phyloP scores from a whole-genome alignment of 2,329 filamentous ascomycete genomes.

The Cordyceps farinosa region DNA sequence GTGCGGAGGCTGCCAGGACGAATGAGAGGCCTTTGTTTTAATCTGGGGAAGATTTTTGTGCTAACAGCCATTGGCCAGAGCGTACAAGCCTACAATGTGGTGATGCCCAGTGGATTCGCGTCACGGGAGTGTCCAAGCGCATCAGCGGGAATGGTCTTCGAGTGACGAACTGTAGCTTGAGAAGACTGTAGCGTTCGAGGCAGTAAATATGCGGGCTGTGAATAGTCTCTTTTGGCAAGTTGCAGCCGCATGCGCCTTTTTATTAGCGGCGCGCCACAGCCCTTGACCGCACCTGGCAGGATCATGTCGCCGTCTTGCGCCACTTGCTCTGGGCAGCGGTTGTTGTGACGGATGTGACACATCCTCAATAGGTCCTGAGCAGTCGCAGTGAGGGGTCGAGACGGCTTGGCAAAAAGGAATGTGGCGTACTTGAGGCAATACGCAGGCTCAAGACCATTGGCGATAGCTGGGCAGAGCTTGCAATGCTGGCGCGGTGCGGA shows the following conservation, averaged over 20 bases:
- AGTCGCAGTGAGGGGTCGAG: background rate
- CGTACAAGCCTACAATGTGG: background rate
- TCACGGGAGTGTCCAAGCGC: background rate
- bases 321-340: background rate
- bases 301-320: background rate
- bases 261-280: background rate
- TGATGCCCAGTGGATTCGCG: background rate
- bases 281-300: background rate
- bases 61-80: slow-evolving; percentile 1
- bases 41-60: background rate
- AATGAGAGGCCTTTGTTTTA: background rate
- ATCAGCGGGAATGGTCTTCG: background rate
- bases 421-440: background rate
- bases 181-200: background rate
- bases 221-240: slow-evolving; percentile 7
- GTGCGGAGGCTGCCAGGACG: slow-evolving; percentile 11
- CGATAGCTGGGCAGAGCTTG: background rate
- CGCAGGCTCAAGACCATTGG: background rate
- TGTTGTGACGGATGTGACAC: background rate
- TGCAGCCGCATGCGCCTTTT: background rate
- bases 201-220: background rate
- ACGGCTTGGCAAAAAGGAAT: background rate
- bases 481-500: background rate
- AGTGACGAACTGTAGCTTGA: background rate
- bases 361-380: background rate